Base-by-base conservation (phyloP, 345 rosid species). In the Lepidium africanum region DNA sequence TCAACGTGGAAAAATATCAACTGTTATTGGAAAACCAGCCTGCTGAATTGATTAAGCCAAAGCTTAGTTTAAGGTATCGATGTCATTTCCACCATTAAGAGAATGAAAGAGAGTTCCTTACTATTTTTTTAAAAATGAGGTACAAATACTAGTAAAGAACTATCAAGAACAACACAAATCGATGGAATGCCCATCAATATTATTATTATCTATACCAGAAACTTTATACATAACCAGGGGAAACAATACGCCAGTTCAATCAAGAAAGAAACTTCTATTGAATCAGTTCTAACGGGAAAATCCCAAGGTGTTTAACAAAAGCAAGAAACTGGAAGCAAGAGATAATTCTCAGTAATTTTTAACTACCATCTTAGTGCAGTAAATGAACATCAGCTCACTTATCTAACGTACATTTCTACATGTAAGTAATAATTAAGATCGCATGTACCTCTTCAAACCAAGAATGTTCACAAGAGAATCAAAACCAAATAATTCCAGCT, bases 391-490 rank as follows among this genome's bases (percentile, higher is more conserved):
- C 46, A 12, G 3, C 3, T 48, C 65, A 72, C 49, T n/a, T 46
- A 15, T 58, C 46, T 40, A 8, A 21, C 9, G 32, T 39, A 30
- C 17, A 59, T 16, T 17, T 35, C 25, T 6, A 67, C 15, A 35
- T 5, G 17, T 19, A 37, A 33, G 61, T 7, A 67, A 56, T 36
- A 69, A 46, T 37, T 33, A 53, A 67, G 23, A 62, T 40, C 14
- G n/a, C 30, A 39, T 65, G 37, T 78, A 95, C 99, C 98, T 95
- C 78, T 81, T 87, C 70, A 95, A 89, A 60, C 99, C 99, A 77
- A 95, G 99, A 80, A 95, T 91, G 73, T 82, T 89, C 57, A 95
- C 99, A 71, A 95, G 98, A 58, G 99, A 94, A 80, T 92, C 99
- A 16, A 94, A 95, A 79, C 99, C 99, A 85, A 95, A 95, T 77